Evolutionary conservation across 129 eudicot species (phyloP).

Genomic region (Artemisia annua): DNA sequence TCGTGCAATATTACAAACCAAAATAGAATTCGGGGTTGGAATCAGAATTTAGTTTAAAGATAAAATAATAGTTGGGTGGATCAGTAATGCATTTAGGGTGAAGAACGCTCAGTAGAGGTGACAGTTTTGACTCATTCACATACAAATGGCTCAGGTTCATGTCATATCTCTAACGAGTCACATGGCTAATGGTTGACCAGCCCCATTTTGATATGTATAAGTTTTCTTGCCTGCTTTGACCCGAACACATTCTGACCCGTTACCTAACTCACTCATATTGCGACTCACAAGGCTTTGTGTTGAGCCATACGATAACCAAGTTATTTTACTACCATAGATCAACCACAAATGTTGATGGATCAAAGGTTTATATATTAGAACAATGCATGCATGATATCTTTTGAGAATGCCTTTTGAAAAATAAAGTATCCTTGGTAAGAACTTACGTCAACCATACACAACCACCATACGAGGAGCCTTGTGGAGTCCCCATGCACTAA

Average conservation of each 20-base stretch:
- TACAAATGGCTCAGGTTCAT: too few relatives aligned
- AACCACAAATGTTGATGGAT: neutral
- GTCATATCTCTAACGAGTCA: too few relatives aligned
- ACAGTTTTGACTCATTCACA: too few relatives aligned
- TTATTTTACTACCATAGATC: neutral
- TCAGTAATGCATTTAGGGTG: neutral
- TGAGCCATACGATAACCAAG: neutral
- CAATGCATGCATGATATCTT: neutral
- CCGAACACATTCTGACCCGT: too few relatives aligned
- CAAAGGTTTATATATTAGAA: slow-evolving; percentile 13
- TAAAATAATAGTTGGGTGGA: neutral
- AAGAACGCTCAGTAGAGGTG: too few relatives aligned
- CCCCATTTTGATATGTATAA: too few relatives aligned
- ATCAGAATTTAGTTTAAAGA: neutral
- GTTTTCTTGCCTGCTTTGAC: too few relatives aligned
- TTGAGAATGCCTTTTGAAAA: neutral
- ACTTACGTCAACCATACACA: too few relatives aligned
- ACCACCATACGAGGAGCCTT: too few relatives aligned
- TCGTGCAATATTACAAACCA: neutral
- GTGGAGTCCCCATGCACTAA: slow-evolving; percentile 26
- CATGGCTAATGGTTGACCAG: too few relatives aligned
- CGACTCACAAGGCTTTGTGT: neutral
- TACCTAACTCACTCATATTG: too few relatives aligned
- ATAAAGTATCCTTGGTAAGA: too few relatives aligned
- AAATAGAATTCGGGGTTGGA: neutral